Conservation (phyloP, 2,329 filamentous ascomycete genomes). For the Nemania sp. region DNA sequence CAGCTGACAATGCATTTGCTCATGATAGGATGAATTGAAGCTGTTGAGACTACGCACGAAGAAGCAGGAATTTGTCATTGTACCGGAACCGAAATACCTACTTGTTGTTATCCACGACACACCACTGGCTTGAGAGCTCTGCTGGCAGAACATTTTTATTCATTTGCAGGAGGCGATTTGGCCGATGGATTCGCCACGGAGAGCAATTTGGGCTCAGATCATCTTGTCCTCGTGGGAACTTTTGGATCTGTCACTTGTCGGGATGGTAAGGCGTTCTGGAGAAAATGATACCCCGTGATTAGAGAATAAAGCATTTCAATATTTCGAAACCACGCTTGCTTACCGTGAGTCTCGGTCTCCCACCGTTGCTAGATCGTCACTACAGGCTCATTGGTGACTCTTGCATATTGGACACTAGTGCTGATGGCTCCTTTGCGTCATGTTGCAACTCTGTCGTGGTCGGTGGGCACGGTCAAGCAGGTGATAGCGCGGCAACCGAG, state of each 20-base stretch:
- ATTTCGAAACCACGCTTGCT: slow-evolving; percentile 4
- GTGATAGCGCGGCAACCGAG: no score
- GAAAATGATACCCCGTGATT: slow-evolving; percentile 34
- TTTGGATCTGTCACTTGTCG: slow-evolving; percentile 13
- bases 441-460: background rate
- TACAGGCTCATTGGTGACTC: background rate
- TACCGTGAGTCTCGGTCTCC: background rate
- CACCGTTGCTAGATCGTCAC: background rate
- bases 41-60: slow-evolving; percentile 77
- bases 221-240: background rate
- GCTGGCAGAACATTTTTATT: background rate
- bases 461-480: background rate
- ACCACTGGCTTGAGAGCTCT: slow-evolving; percentile 60
- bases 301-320: slow-evolving; percentile 16
- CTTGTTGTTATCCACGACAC: slow-evolving; percentile 81
- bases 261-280: slow-evolving; percentile 32
- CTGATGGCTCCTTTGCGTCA: slow-evolving; percentile 1
- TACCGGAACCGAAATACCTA: slow-evolving; percentile 78
- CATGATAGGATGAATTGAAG: slow-evolving; percentile 70
- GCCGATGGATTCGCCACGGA: slow-evolving; percentile 6
- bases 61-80: slow-evolving; percentile 82
- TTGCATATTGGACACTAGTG: background rate
- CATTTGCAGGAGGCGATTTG: background rate
- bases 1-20: slow-evolving; percentile 7
- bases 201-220: background rate